Evolutionary conservation across 2,329 filamentous ascomycete species (phyloP), one percentile per base, ranked within the genome.

Genomic region (Raffaelea ambrosiae): DNA sequence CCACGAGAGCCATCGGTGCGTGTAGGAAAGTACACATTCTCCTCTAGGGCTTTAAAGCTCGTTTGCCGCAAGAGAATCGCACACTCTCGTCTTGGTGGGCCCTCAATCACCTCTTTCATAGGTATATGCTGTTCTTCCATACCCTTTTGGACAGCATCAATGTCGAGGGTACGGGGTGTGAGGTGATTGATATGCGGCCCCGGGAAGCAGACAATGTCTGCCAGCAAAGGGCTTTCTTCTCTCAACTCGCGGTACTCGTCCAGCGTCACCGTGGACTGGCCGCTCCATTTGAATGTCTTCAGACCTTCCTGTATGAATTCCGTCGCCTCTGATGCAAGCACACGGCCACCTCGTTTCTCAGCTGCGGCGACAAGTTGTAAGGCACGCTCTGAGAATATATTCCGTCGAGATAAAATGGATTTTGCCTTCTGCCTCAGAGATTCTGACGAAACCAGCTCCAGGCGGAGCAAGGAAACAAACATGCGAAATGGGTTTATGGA

Each of bases 181-280:
- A 77, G 64, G 47, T 77, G 74, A 50, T 77, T 77, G 54, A 77
- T 73, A 52, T 77, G 74, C 1, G 70, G 60, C 23, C 61, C 69
- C 5, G 53, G 54, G 50, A 67, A 67, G 43, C 58, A 64, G 0
- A 59, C 69, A 39, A 76, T 67, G 47, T 76, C 73, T 1, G 71
- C 72, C 3, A 76, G 57, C 3, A 76, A 60, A 0, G 73, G 68
- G 46, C 74, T 69, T 48, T 71, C 70, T 1, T 53, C 53, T 9
- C 63, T 63, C 2, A 77, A 61, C 3, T 54, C 45, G 29, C 60
- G 53, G 52, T 76, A 77, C 21, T 72, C 65, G 0, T 63, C 61
- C 10, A 64, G 43, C 0, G 67, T 63, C 1, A 68, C 65, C 0
- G 65, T 64, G 1, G 72, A 65, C 2, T 59, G 60, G 1, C 63